A percentile compares a stretch with the other conserved stretches of the same genome.
phyloP scores from a whole-genome alignment of 495 filamentous ascomycete genomes.

The Thermothielavioides terrestris region DNA sequence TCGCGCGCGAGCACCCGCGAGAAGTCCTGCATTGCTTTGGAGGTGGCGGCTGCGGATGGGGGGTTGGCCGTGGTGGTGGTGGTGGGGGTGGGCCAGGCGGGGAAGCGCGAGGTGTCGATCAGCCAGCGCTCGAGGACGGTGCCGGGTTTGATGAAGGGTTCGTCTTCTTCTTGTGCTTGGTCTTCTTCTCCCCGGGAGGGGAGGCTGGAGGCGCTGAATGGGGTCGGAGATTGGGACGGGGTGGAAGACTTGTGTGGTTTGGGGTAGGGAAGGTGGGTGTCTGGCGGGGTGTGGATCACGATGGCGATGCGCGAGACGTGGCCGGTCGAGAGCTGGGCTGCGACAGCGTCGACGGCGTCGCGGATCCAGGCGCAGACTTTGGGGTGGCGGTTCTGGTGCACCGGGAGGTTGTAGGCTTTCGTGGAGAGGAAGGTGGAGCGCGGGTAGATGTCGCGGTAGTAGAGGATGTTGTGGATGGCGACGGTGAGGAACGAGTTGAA shows the following conservation, averaged over 20 bases:
- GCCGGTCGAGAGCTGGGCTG: conserved; percentile 51
- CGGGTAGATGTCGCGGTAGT: conserved; percentile 79
- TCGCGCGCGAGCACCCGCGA: conserved; percentile 33
- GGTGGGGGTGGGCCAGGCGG: conserved; percentile 44
- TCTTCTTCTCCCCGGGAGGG: too few relatives aligned
- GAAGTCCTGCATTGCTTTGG: conserved; percentile 29
- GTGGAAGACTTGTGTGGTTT: neutral
- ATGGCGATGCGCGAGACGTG: conserved; percentile 64
- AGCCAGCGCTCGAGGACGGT: conserved; percentile 70
- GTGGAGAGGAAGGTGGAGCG: conserved; percentile 68
- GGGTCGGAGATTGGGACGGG: neutral
- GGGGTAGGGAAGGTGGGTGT: neutral
- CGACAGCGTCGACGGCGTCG: conserved; percentile 69
- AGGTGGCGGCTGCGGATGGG: neutral
- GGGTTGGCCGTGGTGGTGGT: neutral
- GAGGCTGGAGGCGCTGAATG: neutral
- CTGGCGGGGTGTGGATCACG: conserved; percentile 56
- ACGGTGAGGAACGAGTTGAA: conserved; percentile 77
- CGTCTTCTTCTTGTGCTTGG: too few relatives aligned
- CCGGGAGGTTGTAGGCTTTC: conserved; percentile 79
- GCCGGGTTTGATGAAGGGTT: conserved; percentile 16
- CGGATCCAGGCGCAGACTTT: conserved; percentile 85
- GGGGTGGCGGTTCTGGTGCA: conserved; percentile 84
- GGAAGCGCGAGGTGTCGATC: conserved; percentile 73
- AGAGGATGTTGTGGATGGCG: conserved; percentile 88